These are phyloP conservation scores for Amanita brunnescens DNA, from an alignment of 768 basidiomycete species.

Conservation along the genomic window DNA sequence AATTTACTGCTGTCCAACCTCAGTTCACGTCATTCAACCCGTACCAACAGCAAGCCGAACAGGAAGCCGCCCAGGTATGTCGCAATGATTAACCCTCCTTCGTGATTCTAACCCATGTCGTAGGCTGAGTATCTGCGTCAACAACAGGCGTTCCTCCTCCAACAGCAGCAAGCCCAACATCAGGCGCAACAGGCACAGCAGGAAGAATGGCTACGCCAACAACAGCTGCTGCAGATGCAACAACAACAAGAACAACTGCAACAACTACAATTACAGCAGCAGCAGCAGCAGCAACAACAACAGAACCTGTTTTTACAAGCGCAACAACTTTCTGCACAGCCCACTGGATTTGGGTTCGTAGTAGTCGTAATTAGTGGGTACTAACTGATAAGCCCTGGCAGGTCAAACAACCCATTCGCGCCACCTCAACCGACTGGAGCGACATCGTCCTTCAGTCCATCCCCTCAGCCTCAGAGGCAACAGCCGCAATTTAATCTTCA, in stretches of 20 bases:
- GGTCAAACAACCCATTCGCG: slow-evolving; percentile 96
- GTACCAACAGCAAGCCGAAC: slow-evolving; percentile 87
- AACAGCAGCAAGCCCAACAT: slow-evolving; percentile 46
- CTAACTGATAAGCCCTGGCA: slow-evolving; percentile 23
- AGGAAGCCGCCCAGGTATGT: slow-evolving; percentile 67
- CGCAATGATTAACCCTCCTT: slow-evolving; percentile 20
- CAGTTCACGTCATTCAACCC: slow-evolving; percentile 94
- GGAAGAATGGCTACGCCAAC: slow-evolving; percentile 41
- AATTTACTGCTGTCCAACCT: slow-evolving; percentile 66
- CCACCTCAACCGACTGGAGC: slow-evolving; percentile 28
- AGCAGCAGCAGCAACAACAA: slow-evolving; percentile 43
- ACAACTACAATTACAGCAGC: slow-evolving; percentile 28
- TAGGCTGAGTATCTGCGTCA: slow-evolving; percentile 68
- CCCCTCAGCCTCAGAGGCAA: slow-evolving; percentile 15
- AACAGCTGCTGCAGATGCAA: slow-evolving; percentile 36
- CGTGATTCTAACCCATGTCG: slow-evolving; percentile 14
- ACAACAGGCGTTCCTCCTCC: slow-evolving; percentile 57
- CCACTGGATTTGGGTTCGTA: slow-evolving; percentile 70
- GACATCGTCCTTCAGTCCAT: slow-evolving; percentile 18
- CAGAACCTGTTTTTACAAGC: slow-evolving; percentile 39
- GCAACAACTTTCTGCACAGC: slow-evolving; percentile 42
- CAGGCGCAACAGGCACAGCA: slow-evolving; percentile 52
- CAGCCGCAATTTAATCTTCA: slow-evolving; percentile 57
- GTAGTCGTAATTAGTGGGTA: neutral
- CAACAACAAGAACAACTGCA: slow-evolving; percentile 46